Conservation (phyloP, 192 early-diverging fungal genomes). For the Coemansia javaensis region DNA sequence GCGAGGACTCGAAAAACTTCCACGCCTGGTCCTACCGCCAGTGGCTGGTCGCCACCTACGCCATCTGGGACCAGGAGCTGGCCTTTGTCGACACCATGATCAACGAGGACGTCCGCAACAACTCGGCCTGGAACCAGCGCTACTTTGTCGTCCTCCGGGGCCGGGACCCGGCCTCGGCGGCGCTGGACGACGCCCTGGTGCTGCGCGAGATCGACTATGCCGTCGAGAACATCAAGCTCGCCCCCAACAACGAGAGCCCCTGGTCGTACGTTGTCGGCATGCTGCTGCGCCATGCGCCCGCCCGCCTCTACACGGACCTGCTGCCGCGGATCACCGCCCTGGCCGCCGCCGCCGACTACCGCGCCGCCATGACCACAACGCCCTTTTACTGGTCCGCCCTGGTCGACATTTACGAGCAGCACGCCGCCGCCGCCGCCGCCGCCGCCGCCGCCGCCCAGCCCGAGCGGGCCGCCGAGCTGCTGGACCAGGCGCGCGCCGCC, state of each 20-base stretch:
- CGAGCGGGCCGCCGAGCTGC: constrained; percentile 3
- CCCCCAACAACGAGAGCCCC: constrained; percentile 89
- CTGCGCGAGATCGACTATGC: constrained; percentile 55
- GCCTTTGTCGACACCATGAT: constrained; percentile 68
- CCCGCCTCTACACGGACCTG: constrained; percentile 20
- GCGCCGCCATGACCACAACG: constrained; percentile 12
- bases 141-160: constrained; percentile 66
- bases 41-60: constrained; percentile 77
- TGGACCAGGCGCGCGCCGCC: constrained; percentile 11
- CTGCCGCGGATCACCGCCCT: constrained; percentile 27
- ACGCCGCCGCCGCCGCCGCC: too few species aligned
- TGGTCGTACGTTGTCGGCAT: constrained; percentile 86
- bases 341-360: constrained; percentile 13
- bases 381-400: constrained; percentile 47
- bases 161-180: not conserved
- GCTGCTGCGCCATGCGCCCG: constrained; percentile 34
- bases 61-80: constrained; percentile 76
- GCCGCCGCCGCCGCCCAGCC: constrained; percentile 6
- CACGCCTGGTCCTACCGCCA: constrained; percentile 98
- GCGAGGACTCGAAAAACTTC: constrained; percentile 92
- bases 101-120: constrained; percentile 84
- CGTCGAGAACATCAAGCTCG: constrained; percentile 62
- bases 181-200: constrained; percentile 10
- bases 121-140: constrained; percentile 98
- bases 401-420: constrained; percentile 43